These are phyloP conservation scores for Solanum pinnatisectum DNA, from an alignment of 257 asterid species.

Conservation along the genomic window DNA sequence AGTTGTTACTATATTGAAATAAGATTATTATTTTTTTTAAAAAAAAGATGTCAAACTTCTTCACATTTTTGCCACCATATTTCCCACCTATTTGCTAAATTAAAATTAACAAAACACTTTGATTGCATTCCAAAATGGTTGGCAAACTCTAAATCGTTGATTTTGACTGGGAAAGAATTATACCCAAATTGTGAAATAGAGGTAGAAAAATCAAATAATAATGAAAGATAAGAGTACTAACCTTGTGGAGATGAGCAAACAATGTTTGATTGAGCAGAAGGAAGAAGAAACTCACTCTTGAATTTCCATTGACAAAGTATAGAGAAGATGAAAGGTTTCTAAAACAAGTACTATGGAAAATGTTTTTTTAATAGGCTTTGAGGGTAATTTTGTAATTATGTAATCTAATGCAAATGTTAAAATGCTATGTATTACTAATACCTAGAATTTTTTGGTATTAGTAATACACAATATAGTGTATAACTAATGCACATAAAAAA, in stretches of 20 bases:
- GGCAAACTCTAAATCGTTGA: too few relatives aligned
- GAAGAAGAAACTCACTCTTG: neutral
- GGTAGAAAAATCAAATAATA: neutral
- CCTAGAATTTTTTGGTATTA: neutral
- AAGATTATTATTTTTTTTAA: too few relatives aligned
- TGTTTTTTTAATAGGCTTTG: too few relatives aligned
- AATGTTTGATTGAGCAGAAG: neutral
- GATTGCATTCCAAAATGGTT: too few relatives aligned
- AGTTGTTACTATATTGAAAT: too few relatives aligned
- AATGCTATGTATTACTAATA: neutral
- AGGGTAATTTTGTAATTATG: neutral
- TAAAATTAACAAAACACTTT: too few relatives aligned
- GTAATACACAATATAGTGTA: neutral
- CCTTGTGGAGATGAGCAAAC: neutral
- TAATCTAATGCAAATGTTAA: neutral
- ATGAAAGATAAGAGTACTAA: neutral
- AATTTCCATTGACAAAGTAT: neutral
- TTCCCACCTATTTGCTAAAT: too few relatives aligned
- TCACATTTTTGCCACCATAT: too few relatives aligned
- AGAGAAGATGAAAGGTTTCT: neutral
- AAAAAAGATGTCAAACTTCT: too few relatives aligned
- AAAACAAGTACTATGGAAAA: neutral
- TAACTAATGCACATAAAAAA: too few relatives aligned
- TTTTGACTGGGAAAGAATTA: too few relatives aligned
- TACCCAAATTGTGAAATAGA: neutral